Evolutionary conservation across 352 stramenopile species (phyloP).

Genomic region (Pythium brachiatum): DNA sequence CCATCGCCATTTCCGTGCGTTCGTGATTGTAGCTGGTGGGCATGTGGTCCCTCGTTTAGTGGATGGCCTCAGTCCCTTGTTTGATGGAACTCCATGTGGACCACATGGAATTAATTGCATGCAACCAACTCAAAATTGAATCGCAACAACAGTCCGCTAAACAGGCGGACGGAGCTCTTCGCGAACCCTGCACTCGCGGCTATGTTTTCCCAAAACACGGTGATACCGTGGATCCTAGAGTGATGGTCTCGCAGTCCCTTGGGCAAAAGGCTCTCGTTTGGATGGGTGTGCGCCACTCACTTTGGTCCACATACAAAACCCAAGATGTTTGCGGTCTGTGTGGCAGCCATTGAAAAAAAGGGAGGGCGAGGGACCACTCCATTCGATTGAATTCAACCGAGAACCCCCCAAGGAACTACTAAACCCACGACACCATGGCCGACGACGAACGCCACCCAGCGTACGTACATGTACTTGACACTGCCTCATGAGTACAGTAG

Average conservation of each 20-base stretch:
- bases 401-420: constrained; percentile 30
- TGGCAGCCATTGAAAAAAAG: constrained; percentile 28
- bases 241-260: constrained; percentile 19
- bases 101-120: constrained; percentile 22
- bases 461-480: constrained; percentile 10
- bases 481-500: not conserved
- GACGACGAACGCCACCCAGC: constrained; percentile 76
- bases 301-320: constrained; percentile 61
- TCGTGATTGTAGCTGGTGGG: constrained; percentile 16
- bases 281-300: constrained; percentile 45
- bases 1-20: constrained; percentile 11
- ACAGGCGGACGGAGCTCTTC: constrained; percentile 3
- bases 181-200: not conserved
- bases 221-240: not conserved
- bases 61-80: not conserved
- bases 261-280: not conserved
- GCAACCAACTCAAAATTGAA: constrained; percentile 4
- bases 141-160: not conserved
- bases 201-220: not conserved
- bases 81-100: constrained; percentile 7
- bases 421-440: constrained; percentile 53
- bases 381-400: constrained; percentile 37
- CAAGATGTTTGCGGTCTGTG: constrained; percentile 33
- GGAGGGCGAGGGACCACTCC: constrained; percentile 37
- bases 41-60: constrained; percentile 21